phyloP scores from a whole-genome alignment of 441 rosid genomes.

The Bocquillonia castaneifolia region DNA sequence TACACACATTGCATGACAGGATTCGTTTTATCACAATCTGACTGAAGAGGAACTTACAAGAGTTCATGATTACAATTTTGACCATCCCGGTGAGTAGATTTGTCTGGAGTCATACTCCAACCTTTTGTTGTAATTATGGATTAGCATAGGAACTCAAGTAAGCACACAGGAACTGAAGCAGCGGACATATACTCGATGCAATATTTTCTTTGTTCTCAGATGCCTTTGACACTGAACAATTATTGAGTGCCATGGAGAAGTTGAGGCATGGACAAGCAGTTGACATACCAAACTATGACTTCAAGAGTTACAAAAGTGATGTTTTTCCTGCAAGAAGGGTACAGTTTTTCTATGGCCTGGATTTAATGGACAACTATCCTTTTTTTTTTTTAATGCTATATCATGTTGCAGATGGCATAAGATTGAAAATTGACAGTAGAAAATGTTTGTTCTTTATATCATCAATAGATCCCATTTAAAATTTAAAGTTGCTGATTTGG shows the following conservation, averaged over 20 bases:
- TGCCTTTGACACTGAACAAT: conserved; percentile 84
- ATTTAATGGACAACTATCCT: conserved; percentile 1
- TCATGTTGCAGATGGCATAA: background rate
- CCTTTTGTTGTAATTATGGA: background rate
- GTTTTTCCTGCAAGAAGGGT: conserved; percentile 85
- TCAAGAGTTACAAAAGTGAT: conserved; percentile 81
- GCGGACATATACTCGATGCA: too few relatives aligned
- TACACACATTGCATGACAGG: conserved; percentile 52
- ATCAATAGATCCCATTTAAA: background rate
- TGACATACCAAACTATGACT: conserved; percentile 90
- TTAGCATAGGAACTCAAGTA: background rate
- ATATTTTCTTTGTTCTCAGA: conserved; percentile 44
- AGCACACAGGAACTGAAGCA: background rate
- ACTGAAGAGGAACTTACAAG: conserved; percentile 73
- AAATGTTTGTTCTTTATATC: background rate
- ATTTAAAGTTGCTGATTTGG: too few relatives aligned
- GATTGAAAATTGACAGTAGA: background rate
- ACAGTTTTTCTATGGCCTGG: conserved; percentile 23
- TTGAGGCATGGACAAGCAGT: conserved; percentile 86
- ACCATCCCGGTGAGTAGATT: conserved; percentile 92
- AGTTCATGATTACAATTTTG: conserved; percentile 97
- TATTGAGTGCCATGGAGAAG: conserved; percentile 73
- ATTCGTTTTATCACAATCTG: conserved; percentile 92
- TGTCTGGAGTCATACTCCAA: conserved; percentile 14
- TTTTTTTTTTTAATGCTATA: background rate